A percentile compares a stretch with the other conserved stretches of the same genome.
These are phyloP conservation scores for Eimeria necatrix DNA, from an alignment of 169 alveolate species.

Conservation along the genomic window DNA sequence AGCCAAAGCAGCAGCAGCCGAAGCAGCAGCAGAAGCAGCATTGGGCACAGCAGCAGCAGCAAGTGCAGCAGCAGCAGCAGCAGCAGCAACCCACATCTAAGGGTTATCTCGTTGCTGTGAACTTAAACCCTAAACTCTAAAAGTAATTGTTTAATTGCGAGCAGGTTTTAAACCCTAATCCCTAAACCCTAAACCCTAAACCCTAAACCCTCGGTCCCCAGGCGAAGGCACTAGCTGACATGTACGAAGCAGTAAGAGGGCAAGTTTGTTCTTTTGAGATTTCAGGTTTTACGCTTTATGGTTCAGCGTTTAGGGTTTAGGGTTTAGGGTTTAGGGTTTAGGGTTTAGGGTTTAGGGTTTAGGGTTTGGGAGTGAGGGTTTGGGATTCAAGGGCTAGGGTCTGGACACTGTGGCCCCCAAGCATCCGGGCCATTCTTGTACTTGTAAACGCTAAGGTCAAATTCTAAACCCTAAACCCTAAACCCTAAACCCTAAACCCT, in stretches of 20 bases:
- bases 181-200: constrained; percentile 6
- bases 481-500: no score
- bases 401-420: no score
- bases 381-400: no score
- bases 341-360: background rate
- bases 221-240: no score
- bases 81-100: background rate
- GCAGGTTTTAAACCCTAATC: background rate
- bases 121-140: background rate
- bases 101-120: background rate
- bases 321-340: background rate
- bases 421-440: no score
- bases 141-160: background rate
- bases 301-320: background rate
- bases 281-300: background rate
- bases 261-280: no score
- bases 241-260: no score
- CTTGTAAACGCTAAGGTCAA: no score
- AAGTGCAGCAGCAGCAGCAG: background rate
- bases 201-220: background rate
- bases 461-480: no score
- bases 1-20: background rate
- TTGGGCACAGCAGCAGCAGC: background rate
- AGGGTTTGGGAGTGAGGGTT: no score
- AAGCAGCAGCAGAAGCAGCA: no score